Evolutionary conservation across 371 early-diverging fungal species (phyloP).

Genomic region (Paramicrosporidium saccamoebae): DNA sequence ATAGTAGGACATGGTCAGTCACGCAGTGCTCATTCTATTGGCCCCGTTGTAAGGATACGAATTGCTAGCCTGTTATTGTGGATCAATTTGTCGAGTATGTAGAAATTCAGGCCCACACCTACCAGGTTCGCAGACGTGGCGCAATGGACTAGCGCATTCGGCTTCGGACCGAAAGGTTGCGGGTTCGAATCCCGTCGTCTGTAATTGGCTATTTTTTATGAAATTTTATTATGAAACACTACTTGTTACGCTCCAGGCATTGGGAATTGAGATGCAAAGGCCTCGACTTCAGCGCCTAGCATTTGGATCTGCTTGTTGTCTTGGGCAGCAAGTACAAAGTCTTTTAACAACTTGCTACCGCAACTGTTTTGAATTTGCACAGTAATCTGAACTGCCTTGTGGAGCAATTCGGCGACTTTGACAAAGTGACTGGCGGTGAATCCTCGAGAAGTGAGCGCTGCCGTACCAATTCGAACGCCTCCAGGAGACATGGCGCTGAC

Average conservation of each 20-base stretch:
- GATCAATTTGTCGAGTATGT: too few species aligned
- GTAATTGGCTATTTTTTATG: slow-evolving; percentile 2
- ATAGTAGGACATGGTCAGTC: too few species aligned
- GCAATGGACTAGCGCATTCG: slow-evolving; percentile 2
- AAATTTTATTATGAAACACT: not conserved
- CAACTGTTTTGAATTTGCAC: slow-evolving; percentile 27
- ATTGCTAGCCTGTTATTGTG: too few species aligned
- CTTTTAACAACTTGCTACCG: slow-evolving; percentile 73
- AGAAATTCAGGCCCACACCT: too few species aligned
- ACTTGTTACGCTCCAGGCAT: slow-evolving; percentile 28
- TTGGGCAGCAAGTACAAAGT: slow-evolving; percentile 46
- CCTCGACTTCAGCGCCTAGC: slow-evolving; percentile 58
- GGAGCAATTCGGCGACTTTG: slow-evolving; percentile 44
- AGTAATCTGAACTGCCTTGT: slow-evolving; percentile 72
- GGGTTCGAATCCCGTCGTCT: slow-evolving; percentile 3
- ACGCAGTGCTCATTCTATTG: too few species aligned
- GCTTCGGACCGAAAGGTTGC: slow-evolving; percentile 3
- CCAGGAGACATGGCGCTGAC: slow-evolving; percentile 60
- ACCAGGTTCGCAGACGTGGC: slow-evolving; percentile 2
- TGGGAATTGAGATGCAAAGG: slow-evolving; percentile 55
- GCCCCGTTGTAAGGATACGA: too few species aligned
- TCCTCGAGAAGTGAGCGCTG: slow-evolving; percentile 62
- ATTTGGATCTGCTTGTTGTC: slow-evolving; percentile 23
- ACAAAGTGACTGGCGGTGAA: slow-evolving; percentile 56
- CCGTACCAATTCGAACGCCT: slow-evolving; percentile 59